Base-by-base conservation (phyloP, 1,284 basidiomycete genomes). In the Xanthoconium separans region DNA sequence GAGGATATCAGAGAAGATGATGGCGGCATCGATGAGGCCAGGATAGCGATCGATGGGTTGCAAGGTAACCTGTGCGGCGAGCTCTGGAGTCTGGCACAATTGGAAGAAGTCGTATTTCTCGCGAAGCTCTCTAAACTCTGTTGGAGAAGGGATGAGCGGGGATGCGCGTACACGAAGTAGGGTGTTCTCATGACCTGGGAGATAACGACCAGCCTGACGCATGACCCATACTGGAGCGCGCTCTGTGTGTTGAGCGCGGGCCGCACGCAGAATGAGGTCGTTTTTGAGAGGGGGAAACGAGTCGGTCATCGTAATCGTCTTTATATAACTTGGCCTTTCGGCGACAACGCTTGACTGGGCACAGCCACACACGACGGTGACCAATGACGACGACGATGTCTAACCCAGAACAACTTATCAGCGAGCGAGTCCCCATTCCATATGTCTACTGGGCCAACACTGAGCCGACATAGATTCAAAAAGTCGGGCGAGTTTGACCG, bases 141-240 rank as follows among this genome's bases (percentile, higher is more conserved):
- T n/a, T 34, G 24, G 15, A 27, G 27, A 9, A 0, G 20, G 0
- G n/a, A 22, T 67, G 50, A 56, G 52, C 27, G 41, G 4, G 30
- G n/a, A 40, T 31, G 16, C 9, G 22, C 6, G 33, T 24, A 31
- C 24, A 24, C 24, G 44, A n/a, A n/a, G n/a, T n/a, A 50, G 16
- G n/a, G n/a, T n/a, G 20, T 33, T 0, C 7, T 37, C 43, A 34
- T 72, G 65, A 93, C 93, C 95, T 72, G 95, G 95, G 48, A 98
- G 83, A 74, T 97, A 97, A 51, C 95, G 83, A 44, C 96, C 95
- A 20, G 97, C 97, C 71, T 99, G 96, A 33, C 97, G 84, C 96
- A 99, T 99, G 57, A 98, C 91, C 96, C 96, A 99, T 57, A 97
- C 94, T 13, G 96, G 96, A 3, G 96, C 93, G 54, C 93, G 85